A percentile compares a stretch with the other conserved stretches of the same genome.
Conservation (phyloP, 768 basidiomycete species). For the Mycena rebaudengoi region DNA sequence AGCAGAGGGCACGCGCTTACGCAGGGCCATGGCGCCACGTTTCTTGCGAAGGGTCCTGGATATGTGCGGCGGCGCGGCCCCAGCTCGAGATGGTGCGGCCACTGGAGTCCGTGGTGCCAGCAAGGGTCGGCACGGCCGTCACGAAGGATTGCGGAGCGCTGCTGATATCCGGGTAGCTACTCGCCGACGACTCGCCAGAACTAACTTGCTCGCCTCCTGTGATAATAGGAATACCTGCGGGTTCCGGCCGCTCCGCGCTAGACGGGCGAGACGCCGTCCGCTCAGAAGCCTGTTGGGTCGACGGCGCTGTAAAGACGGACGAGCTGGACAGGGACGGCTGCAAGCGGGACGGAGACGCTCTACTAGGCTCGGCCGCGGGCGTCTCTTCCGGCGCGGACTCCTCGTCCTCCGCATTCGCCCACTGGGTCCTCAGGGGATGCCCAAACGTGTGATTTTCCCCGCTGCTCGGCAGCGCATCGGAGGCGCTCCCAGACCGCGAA, state of each 20-base stretch:
- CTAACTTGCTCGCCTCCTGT: slow-evolving; percentile 18
- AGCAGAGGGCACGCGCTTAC: slow-evolving; percentile 13
- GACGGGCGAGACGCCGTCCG: slow-evolving; percentile 26
- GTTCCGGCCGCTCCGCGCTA: slow-evolving; percentile 23
- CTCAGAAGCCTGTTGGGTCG: slow-evolving; percentile 24
- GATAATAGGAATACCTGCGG: slow-evolving; percentile 36
- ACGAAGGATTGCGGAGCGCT: slow-evolving; percentile 76
- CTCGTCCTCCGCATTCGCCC: slow-evolving; percentile 37
- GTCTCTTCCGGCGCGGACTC: slow-evolving; percentile 7
- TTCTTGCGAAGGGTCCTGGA: slow-evolving; percentile 46
- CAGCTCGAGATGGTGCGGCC: slow-evolving; percentile 57
- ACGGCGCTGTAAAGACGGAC: slow-evolving; percentile 24
- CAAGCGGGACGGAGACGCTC: slow-evolving; percentile 3
- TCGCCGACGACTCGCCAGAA: slow-evolving; percentile 32
- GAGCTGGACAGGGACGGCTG: slow-evolving; percentile 12
- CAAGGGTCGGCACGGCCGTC: slow-evolving; percentile 68
- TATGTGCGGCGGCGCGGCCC: slow-evolving; percentile 53
- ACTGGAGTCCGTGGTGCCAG: slow-evolving; percentile 64
- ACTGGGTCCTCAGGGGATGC: slow-evolving; percentile 55
- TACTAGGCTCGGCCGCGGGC: slow-evolving; percentile 4
- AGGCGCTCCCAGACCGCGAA: slow-evolving; percentile 60
- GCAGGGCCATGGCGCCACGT: slow-evolving; percentile 26
- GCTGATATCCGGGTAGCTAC: slow-evolving; percentile 68
- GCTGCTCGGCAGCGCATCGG: slow-evolving; percentile 55
- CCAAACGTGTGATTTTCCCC: slow-evolving; percentile 83